Evolutionary conservation across 169 alveolate genomes (phyloP), one percentile per base, ranked within the genome.

Genomic region (Plasmodium gaboni): DNA sequence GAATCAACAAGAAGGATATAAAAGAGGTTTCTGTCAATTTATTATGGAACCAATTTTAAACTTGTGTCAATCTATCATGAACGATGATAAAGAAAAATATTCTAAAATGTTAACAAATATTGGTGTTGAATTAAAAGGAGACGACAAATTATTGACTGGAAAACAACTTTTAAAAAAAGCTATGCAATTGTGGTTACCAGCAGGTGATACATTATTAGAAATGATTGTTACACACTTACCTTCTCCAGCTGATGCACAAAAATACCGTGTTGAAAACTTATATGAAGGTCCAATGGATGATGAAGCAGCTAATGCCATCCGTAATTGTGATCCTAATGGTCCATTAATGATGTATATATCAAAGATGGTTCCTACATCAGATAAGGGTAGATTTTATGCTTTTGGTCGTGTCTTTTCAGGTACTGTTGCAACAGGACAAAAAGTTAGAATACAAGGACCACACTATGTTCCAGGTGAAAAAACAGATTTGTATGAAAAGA

Each of bases 361-460:
- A 48, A 99, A 98, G 95, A 98, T 99, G 99, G 99, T 98, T 60
- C 99, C 99, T 70, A 98, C 99, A 60, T 94, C 98, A 50, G 99
- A 98, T 93, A 98, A 97, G 95, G 99, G 99, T 32, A 95, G 99
- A 72, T 99, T 99, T 98, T 98, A 98, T 89, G 99, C 99, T 60
- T 98, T 99, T 97, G 99, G 99, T 48, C 98, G 99, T 88, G 99
- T 99, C 64, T 99, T 99, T 97, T 98, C 99, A 28, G 99, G 99
- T 22, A 98, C 99, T 64, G 99, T 98, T 60, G 98, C 98, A n/a
- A 97, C 99, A 24, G 99, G 98, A 74, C 98, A 96, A 89, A 98
- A 98, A 93, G 99, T 99, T 87, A 96, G 99, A 91, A 98, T 99
- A 76, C 98, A 98, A 97, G 99, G 99, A 65, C 99, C 99, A 50